phyloP scores from a whole-genome alignment of 331 rosid species.

The Malus hybrid region DNA sequence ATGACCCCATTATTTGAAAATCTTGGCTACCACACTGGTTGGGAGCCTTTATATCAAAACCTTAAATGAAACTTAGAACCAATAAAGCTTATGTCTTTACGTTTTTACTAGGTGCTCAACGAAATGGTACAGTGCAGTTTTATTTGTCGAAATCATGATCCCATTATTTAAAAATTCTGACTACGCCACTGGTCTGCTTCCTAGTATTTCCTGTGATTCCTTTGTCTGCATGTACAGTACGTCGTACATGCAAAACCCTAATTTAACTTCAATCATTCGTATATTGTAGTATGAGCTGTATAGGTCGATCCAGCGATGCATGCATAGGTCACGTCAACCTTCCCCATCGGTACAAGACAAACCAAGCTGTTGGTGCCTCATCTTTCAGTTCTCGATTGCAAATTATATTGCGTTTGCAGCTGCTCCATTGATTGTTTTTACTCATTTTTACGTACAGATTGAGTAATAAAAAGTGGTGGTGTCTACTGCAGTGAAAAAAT shows the following conservation, averaged over 20 bases:
- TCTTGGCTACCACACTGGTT: too few relatives aligned
- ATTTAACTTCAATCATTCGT: too few relatives aligned
- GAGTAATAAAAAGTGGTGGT: neutral
- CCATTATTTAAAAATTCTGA: too few relatives aligned
- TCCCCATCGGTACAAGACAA: neutral
- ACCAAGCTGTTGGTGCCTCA: neutral
- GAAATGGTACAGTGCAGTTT: too few relatives aligned
- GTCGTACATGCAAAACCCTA: neutral
- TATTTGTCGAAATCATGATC: too few relatives aligned
- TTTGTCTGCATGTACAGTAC: neutral
- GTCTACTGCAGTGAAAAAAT: neutral
- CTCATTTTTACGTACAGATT: neutral
- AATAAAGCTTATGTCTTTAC: too few relatives aligned
- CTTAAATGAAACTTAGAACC: too few relatives aligned
- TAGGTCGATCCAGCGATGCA: neutral
- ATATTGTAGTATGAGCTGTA: too few relatives aligned
- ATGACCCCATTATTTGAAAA: too few relatives aligned
- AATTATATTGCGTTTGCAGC: neutral
- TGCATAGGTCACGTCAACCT: slow-evolving; percentile 27
- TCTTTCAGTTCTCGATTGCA: neutral
- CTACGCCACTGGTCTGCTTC: neutral
- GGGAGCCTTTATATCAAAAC: too few relatives aligned
- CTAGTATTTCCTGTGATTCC: neutral
- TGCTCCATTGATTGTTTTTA: neutral
- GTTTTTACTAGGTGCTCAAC: too few relatives aligned